Evolutionary conservation across 2,329 filamentous ascomycete species (phyloP), one percentile per base, ranked within the genome.

Genomic region (Camptophora hylomeconis): DNA sequence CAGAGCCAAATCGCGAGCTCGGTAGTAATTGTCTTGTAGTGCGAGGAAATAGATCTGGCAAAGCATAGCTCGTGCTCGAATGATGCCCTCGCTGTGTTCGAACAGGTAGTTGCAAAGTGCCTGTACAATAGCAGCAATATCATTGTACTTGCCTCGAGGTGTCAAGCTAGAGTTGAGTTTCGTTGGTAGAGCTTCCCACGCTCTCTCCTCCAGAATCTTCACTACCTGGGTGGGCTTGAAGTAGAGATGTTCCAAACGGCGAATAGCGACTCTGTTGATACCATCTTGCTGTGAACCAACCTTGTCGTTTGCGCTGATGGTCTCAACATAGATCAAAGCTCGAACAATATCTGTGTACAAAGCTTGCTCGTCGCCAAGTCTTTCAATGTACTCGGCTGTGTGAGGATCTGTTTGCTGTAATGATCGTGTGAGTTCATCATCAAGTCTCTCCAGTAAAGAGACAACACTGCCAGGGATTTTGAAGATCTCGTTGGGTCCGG

Each of bases 31-130:
- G 60, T 94, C 86, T 60, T 98, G 89, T 30, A 98, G 72, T 28
- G 89, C 89, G 45, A 94, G 69, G 75, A 93, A 93, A 67, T 98
- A 98, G 40, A 98, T 89, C 61, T 95, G 84, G 67, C 83, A 94
- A 38, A 98, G 70, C 86, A 98, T 95, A 24, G 89, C 87, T 36
- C 89, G 78, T 36, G 87, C 92, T 42, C 87, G 79, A 50, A 94
- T 86, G 48, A 98, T 95, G 45, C 87, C 86, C 52, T 94, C 86
- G 54, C 83, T 92, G 64, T 94, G 67, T 56, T 73, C 69, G 69
- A 95, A 98, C 24, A 98, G 76, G 58, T 94, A 94, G 55, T 80
- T 83, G 73, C 83, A 93, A 30, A 98, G 78, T 19, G 77, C 74
- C 52, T 84, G 78, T 48, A 98, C 76, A 24, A 98, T 73, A 29